Percentiles rank a stretch among this genome's conserved stretches.
phyloP scores from a whole-genome alignment of 768 basidiomycete genomes.

The Lyophyllum semitale region DNA sequence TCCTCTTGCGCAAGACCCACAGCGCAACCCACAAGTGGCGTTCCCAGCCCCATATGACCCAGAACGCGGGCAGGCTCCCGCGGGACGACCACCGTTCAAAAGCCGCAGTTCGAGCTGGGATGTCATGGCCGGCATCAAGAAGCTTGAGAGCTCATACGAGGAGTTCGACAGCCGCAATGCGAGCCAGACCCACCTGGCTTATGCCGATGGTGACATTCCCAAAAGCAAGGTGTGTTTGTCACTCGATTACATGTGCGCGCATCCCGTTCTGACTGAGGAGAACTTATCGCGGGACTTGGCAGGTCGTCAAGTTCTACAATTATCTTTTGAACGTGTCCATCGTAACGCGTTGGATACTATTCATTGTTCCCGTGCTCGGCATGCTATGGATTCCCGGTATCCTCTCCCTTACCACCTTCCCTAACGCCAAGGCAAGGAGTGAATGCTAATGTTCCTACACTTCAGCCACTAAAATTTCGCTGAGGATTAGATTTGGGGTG shows the following conservation, averaged over 20 bases:
- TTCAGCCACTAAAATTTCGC: background rate
- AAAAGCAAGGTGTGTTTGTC: slow-evolving; percentile 47
- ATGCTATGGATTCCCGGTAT: slow-evolving; percentile 78
- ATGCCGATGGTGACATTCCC: slow-evolving; percentile 64
- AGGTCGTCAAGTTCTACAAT: slow-evolving; percentile 68
- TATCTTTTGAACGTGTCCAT: slow-evolving; percentile 78
- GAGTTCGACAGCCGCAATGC: slow-evolving; percentile 59
- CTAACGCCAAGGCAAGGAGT: slow-evolving; percentile 48
- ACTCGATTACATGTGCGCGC: background rate
- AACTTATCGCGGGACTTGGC: background rate
- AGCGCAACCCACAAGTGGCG: background rate
- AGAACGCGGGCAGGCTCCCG: slow-evolving; percentile 22
- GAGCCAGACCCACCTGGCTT: slow-evolving; percentile 50
- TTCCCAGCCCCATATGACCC: slow-evolving; percentile 17
- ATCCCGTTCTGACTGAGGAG: slow-evolving; percentile 1
- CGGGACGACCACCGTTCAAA: slow-evolving; percentile 14
- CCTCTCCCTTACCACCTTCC: slow-evolving; percentile 52
- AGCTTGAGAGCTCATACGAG: slow-evolving; percentile 56
- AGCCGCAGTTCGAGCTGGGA: slow-evolving; percentile 49
- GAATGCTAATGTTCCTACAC: background rate
- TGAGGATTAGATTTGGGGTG: slow-evolving; percentile 51
- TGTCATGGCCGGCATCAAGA: slow-evolving; percentile 48
- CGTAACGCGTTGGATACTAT: slow-evolving; percentile 77
- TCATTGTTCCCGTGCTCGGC: slow-evolving; percentile 73
- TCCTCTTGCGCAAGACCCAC: slow-evolving; percentile 8